Conservation (phyloP, 2,329 filamentous ascomycete genomes). For the Verticillium tricorpus region DNA sequence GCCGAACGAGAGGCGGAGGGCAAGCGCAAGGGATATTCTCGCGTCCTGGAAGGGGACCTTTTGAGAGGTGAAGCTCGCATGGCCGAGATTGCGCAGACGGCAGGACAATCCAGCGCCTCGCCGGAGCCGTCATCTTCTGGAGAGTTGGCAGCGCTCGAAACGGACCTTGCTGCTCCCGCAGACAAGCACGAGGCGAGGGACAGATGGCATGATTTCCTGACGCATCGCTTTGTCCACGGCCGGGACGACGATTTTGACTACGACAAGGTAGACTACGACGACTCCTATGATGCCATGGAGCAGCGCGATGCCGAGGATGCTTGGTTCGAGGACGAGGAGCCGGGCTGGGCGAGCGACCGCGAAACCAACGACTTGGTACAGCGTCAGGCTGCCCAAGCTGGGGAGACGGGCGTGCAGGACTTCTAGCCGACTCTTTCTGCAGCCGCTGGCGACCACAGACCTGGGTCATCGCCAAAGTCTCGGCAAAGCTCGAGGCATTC, state of each 20-base stretch:
- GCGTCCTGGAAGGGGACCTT: slow-evolving; percentile 73
- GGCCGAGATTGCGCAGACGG: slow-evolving; percentile 35
- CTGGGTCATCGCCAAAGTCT: background rate
- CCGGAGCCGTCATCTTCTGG: background rate
- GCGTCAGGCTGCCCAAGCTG: slow-evolving; percentile 23
- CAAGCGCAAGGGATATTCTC: slow-evolving; percentile 70
- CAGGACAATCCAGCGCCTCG: background rate
- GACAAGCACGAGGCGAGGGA: slow-evolving; percentile 62
- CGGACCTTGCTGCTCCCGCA: slow-evolving; percentile 34
- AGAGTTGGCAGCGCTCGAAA: slow-evolving; percentile 1
- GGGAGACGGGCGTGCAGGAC: slow-evolving; percentile 70
- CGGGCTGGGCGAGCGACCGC: slow-evolving; percentile 54
- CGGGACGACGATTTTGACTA: slow-evolving; percentile 80
- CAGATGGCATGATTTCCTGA: slow-evolving; percentile 69
- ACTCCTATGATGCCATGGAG: slow-evolving; percentile 62
- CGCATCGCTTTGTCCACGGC: slow-evolving; percentile 69
- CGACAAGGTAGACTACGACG: slow-evolving; percentile 61
- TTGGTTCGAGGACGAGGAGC: slow-evolving; percentile 78
- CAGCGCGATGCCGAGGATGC: slow-evolving; percentile 63
- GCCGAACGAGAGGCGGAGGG: slow-evolving; percentile 71
- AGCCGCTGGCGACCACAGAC: background rate
- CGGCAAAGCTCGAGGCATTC: background rate
- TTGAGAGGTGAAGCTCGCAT: slow-evolving; percentile 73
- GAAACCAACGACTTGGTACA: slow-evolving; percentile 20
- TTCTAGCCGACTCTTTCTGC: slow-evolving; percentile 39